Base-by-base conservation (phyloP, 257 asterid species). In the Rauvolfia tetraphylla region DNA sequence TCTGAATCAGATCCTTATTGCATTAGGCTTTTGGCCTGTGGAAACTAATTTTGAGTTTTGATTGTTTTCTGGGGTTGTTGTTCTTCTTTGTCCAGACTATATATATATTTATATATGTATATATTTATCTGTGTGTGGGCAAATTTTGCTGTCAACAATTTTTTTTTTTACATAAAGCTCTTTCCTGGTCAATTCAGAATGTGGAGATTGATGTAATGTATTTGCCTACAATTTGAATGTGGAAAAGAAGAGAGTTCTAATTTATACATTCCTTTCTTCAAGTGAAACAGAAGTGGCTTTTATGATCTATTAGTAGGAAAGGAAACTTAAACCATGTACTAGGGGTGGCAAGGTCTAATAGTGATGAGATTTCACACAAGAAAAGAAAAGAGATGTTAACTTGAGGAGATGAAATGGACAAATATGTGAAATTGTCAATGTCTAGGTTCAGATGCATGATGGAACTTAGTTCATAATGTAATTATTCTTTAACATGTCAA, bases 1-100 rank as follows among this genome's bases (percentile, higher is more conserved):
- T 36, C 76, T 38, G n/a, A 14, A n/a, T 11, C 18, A 6, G 76
- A 77, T 77, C 63, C 42, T 1, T 49, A n/a, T 77, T 10, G 39
- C 38, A 23, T 42, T 20, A 29, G 69, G 53, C 39, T 67, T 13
- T 66, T n/a, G 25, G 69, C 34, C 53, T 7, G 75, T 36, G n/a
- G 29, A 49, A 65, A 12, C 25, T 41, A n/a, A n/a, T n/a, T 33
- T 48, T 39, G 14, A n/a, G 5, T 4, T 57, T 38, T 56, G 9
- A 2, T 49, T 0, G 42, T 23, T 12, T 53, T 39, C 56, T 27
- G 25, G 7, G 15, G 6, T 61, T 31, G 17, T 33, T 33, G n/a
- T 46, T 39, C 5, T 7, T 42, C 9, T 36, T n/a, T 57, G 11
- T 74, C 7, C 3, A 17, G 51, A 20, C 25, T 3, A 1, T 22